Percentiles rank a stretch among this genome's conserved stretches.
phyloP scores from a whole-genome alignment of 805 yeast genomes.

The Starmerella riodocensis region DNA sequence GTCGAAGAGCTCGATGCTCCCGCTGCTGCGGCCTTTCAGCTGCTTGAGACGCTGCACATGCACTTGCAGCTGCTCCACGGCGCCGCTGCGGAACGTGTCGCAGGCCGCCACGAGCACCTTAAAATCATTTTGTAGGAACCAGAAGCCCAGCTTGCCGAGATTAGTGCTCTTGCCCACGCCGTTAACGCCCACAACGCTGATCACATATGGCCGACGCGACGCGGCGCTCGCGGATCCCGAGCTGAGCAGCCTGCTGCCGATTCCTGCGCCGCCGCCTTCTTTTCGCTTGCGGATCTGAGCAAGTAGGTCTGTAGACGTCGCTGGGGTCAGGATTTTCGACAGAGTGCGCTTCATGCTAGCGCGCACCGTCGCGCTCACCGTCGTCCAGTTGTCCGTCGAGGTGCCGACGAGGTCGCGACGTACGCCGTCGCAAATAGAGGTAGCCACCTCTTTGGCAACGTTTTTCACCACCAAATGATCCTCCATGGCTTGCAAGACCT shows the following conservation, averaged over 20 bases:
- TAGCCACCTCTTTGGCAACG: constrained; percentile 83
- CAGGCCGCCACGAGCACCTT: constrained; percentile 87
- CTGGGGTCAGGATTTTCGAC: constrained; percentile 69
- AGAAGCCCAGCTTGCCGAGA: constrained; percentile 82
- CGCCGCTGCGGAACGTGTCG: constrained; percentile 96
- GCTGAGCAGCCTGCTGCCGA: no score
- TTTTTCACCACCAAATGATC: constrained; percentile 74
- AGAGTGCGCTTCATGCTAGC: constrained; percentile 44
- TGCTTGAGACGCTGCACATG: constrained; percentile 76
- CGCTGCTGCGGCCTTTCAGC: constrained; percentile 33
- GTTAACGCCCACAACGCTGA: constrained; percentile 93
- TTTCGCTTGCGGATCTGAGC: constrained; percentile 53
- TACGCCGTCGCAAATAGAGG: constrained; percentile 53
- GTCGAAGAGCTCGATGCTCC: constrained; percentile 64
- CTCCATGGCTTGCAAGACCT: constrained; percentile 50
- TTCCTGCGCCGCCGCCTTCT: no score
- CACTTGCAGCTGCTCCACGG: constrained; percentile 92
- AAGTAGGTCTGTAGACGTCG: constrained; percentile 73
- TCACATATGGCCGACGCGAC: constrained; percentile 60
- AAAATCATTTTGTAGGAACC: constrained; percentile 84
- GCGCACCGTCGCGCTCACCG: constrained; percentile 59
- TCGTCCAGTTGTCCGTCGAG: constrained; percentile 58
- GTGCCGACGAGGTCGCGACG: constrained; percentile 58
- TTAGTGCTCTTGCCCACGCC: constrained; percentile 98
- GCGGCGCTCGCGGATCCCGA: no score